A percentile compares a stretch with the other conserved stretches of the same genome.
These are phyloP conservation scores for Metarhizium anisopliae DNA, from an alignment of 2,329 filamentous ascomycete genomes.

Conservation along the genomic window DNA sequence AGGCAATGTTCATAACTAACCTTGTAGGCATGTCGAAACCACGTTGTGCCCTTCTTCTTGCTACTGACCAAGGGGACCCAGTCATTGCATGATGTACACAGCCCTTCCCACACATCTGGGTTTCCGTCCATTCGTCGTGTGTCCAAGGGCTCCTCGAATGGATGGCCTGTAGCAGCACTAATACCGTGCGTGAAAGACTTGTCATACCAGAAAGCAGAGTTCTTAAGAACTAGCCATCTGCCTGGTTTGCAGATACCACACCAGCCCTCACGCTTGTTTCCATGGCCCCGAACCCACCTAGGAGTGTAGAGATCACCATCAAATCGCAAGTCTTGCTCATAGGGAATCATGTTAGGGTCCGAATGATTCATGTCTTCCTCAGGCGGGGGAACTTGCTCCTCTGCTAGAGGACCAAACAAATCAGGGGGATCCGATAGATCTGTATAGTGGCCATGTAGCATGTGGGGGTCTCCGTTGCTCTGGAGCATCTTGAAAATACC, in stretches of 20 bases:
- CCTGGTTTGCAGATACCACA: conserved; percentile 82
- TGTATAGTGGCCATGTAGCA: conserved; percentile 59
- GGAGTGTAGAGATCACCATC: conserved; percentile 78
- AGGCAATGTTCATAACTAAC: conserved; percentile 32
- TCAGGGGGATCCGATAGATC: conserved; percentile 69
- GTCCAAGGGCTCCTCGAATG: conserved; percentile 69
- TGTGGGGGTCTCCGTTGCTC: conserved; percentile 63
- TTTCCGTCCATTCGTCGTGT: conserved; percentile 71
- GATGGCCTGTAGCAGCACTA: conserved; percentile 68
- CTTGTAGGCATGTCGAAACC: conserved; percentile 87
- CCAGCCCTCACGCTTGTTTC: conserved; percentile 84
- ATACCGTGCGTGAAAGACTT: conserved; percentile 86
- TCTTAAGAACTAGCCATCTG: conserved; percentile 80
- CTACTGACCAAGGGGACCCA: conserved; percentile 77
- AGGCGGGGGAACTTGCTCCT: conserved; percentile 65
- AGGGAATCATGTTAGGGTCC: conserved; percentile 66
- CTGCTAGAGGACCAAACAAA: conserved; percentile 64
- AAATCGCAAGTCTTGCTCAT: conserved; percentile 72
- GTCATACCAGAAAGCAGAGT: conserved; percentile 89
- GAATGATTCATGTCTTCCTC: conserved; percentile 74
- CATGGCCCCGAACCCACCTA: conserved; percentile 74
- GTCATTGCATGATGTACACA: conserved; percentile 69
- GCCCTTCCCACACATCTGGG: conserved; percentile 71
- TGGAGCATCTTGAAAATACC: conserved; percentile 66
- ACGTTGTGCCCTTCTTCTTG: conserved; percentile 88